Conservation (phyloP, 345 rosid species). For the Viola odorata region DNA sequence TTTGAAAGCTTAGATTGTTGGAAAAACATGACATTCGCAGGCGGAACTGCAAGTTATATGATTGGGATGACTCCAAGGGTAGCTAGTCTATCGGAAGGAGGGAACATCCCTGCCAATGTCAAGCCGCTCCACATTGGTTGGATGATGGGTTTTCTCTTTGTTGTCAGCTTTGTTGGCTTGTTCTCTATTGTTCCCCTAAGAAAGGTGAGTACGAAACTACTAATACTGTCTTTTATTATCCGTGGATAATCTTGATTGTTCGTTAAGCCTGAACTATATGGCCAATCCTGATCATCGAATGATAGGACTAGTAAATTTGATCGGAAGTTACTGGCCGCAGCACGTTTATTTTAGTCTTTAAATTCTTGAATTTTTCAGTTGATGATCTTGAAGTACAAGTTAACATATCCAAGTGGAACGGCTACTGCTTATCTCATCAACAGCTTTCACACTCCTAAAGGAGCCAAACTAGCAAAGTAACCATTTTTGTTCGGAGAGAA, state of each 20-base stretch:
- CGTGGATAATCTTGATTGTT: neutral
- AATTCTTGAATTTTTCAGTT: slow-evolving; percentile 27
- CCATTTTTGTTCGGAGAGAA: neutral
- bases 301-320: too few species aligned
- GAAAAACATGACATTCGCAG: neutral
- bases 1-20: neutral
- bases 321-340: too few species aligned
- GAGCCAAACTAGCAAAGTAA: slow-evolving; percentile 83
- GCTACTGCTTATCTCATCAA: slow-evolving; percentile 90
- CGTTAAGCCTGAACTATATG: neutral
- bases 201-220: slow-evolving; percentile 64
- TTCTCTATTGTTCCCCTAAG: slow-evolving; percentile 72
- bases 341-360: neutral
- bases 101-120: slow-evolving; percentile 14
- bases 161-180: slow-evolving; percentile 88
- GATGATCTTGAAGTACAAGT: slow-evolving; percentile 74
- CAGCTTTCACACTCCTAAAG: slow-evolving; percentile 89
- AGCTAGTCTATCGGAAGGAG: slow-evolving; percentile 35
- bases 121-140: slow-evolving; percentile 55
- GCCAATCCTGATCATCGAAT: neutral
- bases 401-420: slow-evolving; percentile 90
- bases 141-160: slow-evolving; percentile 77
- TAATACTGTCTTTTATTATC: too few species aligned
- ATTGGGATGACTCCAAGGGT: too few species aligned
- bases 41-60: too few species aligned